Conservation (phyloP, 1,284 basidiomycete genomes). For the Tausonia pullulans region DNA sequence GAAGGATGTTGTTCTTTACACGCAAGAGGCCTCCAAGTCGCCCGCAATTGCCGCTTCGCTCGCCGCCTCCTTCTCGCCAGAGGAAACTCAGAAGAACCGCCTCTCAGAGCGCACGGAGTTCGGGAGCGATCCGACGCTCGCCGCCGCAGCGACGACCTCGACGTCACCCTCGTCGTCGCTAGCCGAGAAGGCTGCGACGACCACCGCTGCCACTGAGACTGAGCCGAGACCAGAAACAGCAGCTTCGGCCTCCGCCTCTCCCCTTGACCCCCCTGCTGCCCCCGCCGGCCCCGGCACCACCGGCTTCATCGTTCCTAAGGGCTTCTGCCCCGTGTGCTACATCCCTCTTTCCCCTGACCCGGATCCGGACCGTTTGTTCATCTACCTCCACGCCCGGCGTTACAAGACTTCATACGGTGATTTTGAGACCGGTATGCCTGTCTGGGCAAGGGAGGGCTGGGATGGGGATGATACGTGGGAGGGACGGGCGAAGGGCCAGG, state of each 20-base stretch:
- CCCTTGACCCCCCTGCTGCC: too few species aligned
- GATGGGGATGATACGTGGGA: constrained; percentile 24
- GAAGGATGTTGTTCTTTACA: constrained; percentile 54
- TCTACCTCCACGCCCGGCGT: constrained; percentile 79
- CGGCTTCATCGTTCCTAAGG: constrained; percentile 25
- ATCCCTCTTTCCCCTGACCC: constrained; percentile 83
- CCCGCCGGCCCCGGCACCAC: too few species aligned
- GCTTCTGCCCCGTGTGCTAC: constrained; percentile 69
- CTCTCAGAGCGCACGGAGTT: constrained; percentile 1
- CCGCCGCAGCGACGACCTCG: constrained; percentile 19
- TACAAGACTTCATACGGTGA: constrained; percentile 48
- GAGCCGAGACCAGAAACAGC: too few species aligned
- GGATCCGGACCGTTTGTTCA: constrained; percentile 76
- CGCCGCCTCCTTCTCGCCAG: background rate
- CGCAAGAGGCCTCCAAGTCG: constrained; percentile 14
- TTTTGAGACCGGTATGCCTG: constrained; percentile 34
- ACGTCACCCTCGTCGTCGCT: background rate
- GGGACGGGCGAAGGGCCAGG: constrained; percentile 11
- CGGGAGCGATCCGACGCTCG: background rate
- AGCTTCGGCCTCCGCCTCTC: too few species aligned
- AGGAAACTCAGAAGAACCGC: background rate
- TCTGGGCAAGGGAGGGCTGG: constrained; percentile 35
- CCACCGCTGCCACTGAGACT: too few species aligned
- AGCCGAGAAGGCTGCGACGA: too few species aligned
- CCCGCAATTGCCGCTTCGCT: constrained; percentile 15